Evolutionary conservation across 2,329 filamentous ascomycete genomes (phyloP).

Genomic region (Bimuria novae-zelandiae): DNA sequence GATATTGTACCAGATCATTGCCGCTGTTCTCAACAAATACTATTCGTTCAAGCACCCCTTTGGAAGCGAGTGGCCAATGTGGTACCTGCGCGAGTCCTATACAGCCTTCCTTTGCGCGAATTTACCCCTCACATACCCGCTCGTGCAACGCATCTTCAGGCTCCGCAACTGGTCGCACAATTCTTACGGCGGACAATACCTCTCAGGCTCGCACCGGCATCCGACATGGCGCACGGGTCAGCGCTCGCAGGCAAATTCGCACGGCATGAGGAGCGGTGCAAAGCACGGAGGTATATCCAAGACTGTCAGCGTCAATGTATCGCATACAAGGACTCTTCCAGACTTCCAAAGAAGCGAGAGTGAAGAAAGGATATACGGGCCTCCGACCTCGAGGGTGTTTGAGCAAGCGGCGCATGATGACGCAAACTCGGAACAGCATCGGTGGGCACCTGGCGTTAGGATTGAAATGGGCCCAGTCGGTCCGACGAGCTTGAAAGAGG

Average conservation of each 20-base stretch:
- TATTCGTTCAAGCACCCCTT: constrained; percentile 64
- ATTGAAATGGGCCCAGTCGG: constrained; percentile 1
- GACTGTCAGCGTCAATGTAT: constrained; percentile 11
- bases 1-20: constrained; percentile 51
- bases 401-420: not conserved
- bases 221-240: constrained; percentile 3
- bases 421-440: not conserved
- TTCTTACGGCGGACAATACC: constrained; percentile 18
- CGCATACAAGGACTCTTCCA: not conserved
- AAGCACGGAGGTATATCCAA: constrained; percentile 10
- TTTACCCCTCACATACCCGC: constrained; percentile 63
- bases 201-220: constrained; percentile 1
- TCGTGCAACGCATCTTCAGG: constrained; percentile 56
- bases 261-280: not conserved
- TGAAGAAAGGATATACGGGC: constrained; percentile 13
- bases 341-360: constrained; percentile 9
- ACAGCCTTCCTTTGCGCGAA: constrained; percentile 66
- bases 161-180: constrained; percentile 38
- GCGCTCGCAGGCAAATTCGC: constrained; percentile 7
- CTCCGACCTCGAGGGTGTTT: constrained; percentile 5
- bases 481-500: constrained; percentile 4
- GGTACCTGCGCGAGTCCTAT: constrained; percentile 63
- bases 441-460: not conserved
- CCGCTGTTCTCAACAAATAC: constrained; percentile 64
- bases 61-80: constrained; percentile 61